phyloP scores from a whole-genome alignment of 2,329 filamentous ascomycete species.

The Sporothrix mexicana region DNA sequence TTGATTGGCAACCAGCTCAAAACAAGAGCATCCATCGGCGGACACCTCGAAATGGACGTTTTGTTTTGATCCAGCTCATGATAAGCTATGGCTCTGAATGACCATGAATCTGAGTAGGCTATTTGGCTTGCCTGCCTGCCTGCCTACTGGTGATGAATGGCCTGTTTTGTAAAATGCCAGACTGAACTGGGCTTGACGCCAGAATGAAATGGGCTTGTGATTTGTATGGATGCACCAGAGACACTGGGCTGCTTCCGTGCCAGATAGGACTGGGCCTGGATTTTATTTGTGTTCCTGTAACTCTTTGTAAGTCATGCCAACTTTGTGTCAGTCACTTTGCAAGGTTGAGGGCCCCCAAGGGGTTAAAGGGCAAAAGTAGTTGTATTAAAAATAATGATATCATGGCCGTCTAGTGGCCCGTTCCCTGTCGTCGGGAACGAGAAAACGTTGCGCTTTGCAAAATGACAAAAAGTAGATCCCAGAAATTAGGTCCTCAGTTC shows the following conservation, averaged over 20 bases:
- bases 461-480: neutral
- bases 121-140: neutral
- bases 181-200: neutral
- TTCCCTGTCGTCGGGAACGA: neutral
- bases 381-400: conserved; percentile 25
- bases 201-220: no score
- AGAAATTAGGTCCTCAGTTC: neutral
- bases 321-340: neutral
- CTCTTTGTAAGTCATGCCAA: neutral
- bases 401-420: conserved; percentile 1
- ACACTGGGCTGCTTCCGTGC: no score
- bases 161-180: neutral
- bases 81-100: neutral
- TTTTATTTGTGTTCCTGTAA: neutral
- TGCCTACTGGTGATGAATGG: neutral
- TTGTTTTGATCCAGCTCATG: neutral
- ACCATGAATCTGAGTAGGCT: no score
- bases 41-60: neutral
- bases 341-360: neutral
- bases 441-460: neutral
- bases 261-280: no score
- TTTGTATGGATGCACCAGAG: no score
- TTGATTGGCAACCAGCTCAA: no score
- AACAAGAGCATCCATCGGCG: no score
- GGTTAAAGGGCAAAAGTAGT: conserved; percentile 10